These are phyloP conservation scores for Fusarium virguliforme DNA, from an alignment of 2,329 filamentous ascomycete species.

Conservation along the genomic window DNA sequence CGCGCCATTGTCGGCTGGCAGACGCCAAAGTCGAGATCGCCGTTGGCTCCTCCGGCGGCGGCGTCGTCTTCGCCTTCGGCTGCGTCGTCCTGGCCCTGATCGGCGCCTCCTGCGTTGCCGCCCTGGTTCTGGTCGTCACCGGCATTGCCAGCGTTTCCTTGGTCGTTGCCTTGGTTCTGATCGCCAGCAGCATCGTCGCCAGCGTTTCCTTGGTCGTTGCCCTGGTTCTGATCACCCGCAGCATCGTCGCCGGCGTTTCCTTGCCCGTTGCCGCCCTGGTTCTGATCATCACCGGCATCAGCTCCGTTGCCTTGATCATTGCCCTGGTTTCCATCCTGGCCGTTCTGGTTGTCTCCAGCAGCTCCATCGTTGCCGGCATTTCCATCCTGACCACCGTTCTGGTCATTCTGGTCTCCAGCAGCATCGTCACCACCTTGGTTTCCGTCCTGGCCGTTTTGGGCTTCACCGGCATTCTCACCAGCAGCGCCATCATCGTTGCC, in stretches of 20 bases:
- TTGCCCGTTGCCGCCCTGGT: not conserved
- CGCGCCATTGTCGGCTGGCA: constrained; percentile 74
- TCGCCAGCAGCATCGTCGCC: not conserved
- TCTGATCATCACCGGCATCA: not conserved
- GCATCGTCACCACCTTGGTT: too few species aligned
- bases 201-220: not conserved
- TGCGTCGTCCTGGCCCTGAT: constrained; percentile 8
- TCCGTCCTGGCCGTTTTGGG: constrained; percentile 4
- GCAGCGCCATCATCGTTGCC: not conserved
- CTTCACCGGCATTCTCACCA: not conserved
- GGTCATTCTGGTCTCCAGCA: too few species aligned
- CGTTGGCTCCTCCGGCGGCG: constrained; percentile 8
- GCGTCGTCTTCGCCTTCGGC: not conserved
- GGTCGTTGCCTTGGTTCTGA: not conserved
- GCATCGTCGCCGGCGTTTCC: not conserved
- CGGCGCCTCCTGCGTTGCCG: not conserved
- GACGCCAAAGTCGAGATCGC: constrained; percentile 65
- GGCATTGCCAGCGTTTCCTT: not conserved
- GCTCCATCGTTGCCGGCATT: not conserved
- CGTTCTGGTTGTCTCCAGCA: not conserved
- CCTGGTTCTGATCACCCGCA: not conserved
- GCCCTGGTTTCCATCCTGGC: not conserved
- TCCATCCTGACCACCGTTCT: too few species aligned
- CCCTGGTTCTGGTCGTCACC: constrained; percentile 11
- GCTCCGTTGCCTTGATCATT: not conserved